Conservation (phyloP, 192 early-diverging fungal species). For the Phycomyces nitens region DNA sequence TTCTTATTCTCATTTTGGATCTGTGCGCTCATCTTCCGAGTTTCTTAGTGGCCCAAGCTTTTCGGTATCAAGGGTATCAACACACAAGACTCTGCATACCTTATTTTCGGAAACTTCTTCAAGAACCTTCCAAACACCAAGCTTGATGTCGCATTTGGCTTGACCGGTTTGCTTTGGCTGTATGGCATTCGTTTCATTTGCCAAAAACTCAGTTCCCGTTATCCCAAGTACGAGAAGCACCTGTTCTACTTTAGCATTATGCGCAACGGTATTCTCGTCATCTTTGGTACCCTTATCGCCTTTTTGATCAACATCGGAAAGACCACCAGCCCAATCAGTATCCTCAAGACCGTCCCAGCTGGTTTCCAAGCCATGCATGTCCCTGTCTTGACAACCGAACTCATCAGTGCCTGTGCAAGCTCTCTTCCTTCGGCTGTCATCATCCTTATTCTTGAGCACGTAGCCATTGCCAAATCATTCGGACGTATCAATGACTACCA, state of each 20-base stretch:
- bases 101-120: conserved; percentile 35
- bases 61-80: conserved; percentile 76
- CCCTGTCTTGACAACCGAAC: conserved; percentile 47
- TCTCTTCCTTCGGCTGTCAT: conserved; percentile 67
- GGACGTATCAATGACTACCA: conserved; percentile 85
- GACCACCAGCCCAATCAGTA: conserved; percentile 49
- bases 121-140: conserved; percentile 50
- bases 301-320: conserved; percentile 53
- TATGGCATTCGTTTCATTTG: conserved; percentile 40
- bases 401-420: conserved; percentile 51
- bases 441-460: conserved; percentile 85
- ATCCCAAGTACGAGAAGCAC: conserved; percentile 44
- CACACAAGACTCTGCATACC: conserved; percentile 67
- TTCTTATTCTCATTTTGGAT: too few species aligned
- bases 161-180: conserved; percentile 41
- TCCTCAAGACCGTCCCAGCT: conserved; percentile 74
- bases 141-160: conserved; percentile 62
- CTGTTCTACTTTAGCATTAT: conserved; percentile 68
- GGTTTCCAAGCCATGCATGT: conserved; percentile 67
- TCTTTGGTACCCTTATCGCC: conserved; percentile 74
- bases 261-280: conserved; percentile 70
- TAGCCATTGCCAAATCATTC: conserved; percentile 89
- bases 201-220: conserved; percentile 35
- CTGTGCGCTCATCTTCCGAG: not conserved
- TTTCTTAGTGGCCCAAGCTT: conserved; percentile 72